Percentiles rank a stretch among this genome's conserved stretches.
Evolutionary conservation across 2,329 filamentous ascomycete species (phyloP).

Genomic region (Paecilomyces niveus): DNA sequence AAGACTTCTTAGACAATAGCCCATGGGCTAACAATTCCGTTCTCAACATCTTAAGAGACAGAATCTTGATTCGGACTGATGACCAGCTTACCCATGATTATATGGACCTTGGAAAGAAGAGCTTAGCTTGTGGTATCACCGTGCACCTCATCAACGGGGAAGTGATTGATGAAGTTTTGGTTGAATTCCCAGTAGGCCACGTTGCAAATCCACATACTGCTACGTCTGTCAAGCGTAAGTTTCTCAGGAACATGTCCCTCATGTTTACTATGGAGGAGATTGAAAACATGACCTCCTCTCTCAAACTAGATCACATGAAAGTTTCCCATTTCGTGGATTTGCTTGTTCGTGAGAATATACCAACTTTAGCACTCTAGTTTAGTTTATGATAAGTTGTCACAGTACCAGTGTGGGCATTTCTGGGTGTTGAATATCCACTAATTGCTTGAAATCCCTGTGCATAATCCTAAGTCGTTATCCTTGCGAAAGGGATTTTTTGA

Average conservation of each 20-base stretch:
- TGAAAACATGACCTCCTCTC: background rate
- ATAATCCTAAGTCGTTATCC: too few species aligned
- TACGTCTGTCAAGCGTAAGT: constrained; percentile 11
- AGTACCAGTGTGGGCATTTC: too few species aligned
- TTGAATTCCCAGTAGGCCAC: constrained; percentile 32
- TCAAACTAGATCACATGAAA: constrained; percentile 1
- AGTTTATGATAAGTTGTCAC: background rate
- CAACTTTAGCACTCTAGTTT: background rate
- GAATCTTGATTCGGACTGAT: constrained; percentile 19
- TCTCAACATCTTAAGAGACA: constrained; percentile 18
- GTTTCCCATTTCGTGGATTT: constrained; percentile 19
- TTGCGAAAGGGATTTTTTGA: too few species aligned
- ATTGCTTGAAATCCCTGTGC: too few species aligned
- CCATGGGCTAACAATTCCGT: constrained; percentile 13
- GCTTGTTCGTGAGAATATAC: constrained; percentile 13
- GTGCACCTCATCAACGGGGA: constrained; percentile 17
- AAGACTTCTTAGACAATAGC: constrained; percentile 22
- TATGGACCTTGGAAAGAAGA: constrained; percentile 17
- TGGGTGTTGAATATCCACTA: too few species aligned
- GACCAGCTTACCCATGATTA: constrained; percentile 23
- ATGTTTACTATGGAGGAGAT: constrained; percentile 22
- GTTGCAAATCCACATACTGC: constrained; percentile 9
- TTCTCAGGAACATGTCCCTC: constrained; percentile 12
- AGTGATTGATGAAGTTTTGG: constrained; percentile 19
- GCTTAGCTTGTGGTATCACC: constrained; percentile 18